Evolutionary conservation across 2,329 filamentous ascomycete species (phyloP).

Genomic region (Colletotrichum sp.): DNA sequence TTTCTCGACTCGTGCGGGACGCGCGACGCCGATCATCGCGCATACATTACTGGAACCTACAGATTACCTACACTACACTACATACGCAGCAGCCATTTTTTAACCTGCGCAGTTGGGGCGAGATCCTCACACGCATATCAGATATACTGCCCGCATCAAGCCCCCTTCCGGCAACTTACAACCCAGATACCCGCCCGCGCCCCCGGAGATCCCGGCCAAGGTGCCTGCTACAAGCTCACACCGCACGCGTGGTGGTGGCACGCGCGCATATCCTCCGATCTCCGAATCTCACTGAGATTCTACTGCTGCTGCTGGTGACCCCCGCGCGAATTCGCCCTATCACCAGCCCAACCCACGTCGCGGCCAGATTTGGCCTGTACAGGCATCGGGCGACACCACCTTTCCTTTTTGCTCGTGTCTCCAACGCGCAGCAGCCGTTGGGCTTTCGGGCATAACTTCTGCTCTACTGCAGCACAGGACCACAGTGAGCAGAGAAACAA

Average conservation of each 20-base stretch:
- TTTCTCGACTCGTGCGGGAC: background rate
- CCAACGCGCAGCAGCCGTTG: background rate
- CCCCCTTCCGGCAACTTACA: background rate
- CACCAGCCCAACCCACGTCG: background rate
- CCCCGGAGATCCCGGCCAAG: background rate
- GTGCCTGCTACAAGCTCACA: background rate
- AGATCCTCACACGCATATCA: background rate
- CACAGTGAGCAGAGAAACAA: background rate
- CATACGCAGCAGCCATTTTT: background rate
- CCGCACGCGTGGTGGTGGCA: background rate
- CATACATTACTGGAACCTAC: background rate
- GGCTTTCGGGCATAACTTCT: background rate
- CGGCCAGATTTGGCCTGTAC: background rate
- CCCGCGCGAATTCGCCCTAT: background rate
- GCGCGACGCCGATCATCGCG: constrained; percentile 10
- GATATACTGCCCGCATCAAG: background rate
- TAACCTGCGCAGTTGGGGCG: background rate
- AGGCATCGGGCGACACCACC: background rate
- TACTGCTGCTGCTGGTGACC: background rate
- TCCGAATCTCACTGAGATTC: background rate
- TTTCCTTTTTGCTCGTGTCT: background rate
- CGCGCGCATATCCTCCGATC: background rate
- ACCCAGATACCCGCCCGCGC: background rate
- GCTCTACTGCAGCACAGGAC: background rate
- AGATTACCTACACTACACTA: background rate